Conservation (phyloP, 768 basidiomycete species). For the Lentinula sp. region DNA sequence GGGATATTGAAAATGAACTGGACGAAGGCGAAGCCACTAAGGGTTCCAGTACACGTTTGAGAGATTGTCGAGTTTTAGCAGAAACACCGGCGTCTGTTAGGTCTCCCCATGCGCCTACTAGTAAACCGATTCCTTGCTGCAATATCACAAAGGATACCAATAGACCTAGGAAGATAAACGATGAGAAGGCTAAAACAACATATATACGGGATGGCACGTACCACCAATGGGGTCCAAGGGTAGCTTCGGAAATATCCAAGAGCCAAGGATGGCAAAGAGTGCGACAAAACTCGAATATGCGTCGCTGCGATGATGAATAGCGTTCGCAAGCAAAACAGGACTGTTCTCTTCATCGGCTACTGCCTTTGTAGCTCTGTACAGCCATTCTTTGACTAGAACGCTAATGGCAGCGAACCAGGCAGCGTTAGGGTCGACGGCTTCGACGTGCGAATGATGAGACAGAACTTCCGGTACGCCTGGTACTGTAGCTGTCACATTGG, state of each 20-base stretch:
- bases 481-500: conserved; percentile 47
- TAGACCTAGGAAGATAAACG: conserved; percentile 44
- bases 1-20: neutral
- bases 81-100: conserved; percentile 82
- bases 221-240: conserved; percentile 95
- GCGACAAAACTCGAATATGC: conserved; percentile 91
- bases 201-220: conserved; percentile 22
- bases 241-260: conserved; percentile 76
- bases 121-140: conserved; percentile 63
- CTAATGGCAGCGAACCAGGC: conserved; percentile 91
- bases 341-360: conserved; percentile 91
- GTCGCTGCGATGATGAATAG: conserved; percentile 95
- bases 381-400: conserved; percentile 84
- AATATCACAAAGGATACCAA: conserved; percentile 89
- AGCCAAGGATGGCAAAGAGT: conserved; percentile 87
- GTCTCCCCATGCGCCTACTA: conserved; percentile 69
- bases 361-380: conserved; percentile 82
- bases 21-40: conserved; percentile 31
- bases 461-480: conserved; percentile 42
- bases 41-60: conserved; percentile 54
- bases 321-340: conserved; percentile 92
- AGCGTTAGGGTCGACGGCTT: conserved; percentile 81
- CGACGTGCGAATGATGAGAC: conserved; percentile 54
- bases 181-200: conserved; percentile 1
- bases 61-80: conserved; percentile 38